Percentiles rank a stretch among this genome's conserved stretches.
phyloP scores from a whole-genome alignment of 495 filamentous ascomycete genomes.

The Hyaloscypha bicolor region DNA sequence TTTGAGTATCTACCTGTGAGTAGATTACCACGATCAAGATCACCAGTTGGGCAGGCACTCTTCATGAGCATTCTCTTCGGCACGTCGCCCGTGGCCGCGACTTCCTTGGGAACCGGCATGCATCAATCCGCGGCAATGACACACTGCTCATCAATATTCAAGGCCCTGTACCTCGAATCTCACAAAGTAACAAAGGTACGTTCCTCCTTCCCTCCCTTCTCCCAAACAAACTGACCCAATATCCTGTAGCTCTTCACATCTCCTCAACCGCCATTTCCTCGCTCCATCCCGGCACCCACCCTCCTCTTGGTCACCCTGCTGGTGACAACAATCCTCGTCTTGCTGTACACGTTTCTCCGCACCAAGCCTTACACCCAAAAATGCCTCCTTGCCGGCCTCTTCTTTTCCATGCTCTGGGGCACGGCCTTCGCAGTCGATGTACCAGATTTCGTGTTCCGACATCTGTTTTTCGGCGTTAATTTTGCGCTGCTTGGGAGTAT shows the following conservation, averaged over 20 bases:
- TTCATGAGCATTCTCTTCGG: background rate
- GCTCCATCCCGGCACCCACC: background rate
- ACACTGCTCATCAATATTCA: background rate
- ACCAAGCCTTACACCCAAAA: background rate
- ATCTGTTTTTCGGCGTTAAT: background rate
- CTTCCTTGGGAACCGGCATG: too few relatives aligned
- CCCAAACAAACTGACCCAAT: background rate
- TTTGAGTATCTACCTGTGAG: too few relatives aligned
- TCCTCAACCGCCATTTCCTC: background rate
- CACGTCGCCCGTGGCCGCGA: background rate
- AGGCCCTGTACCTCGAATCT: background rate
- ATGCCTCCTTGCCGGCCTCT: background rate
- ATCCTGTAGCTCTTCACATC: background rate
- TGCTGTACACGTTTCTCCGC: background rate
- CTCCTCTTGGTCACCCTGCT: background rate
- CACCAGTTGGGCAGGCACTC: background rate
- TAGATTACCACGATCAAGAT: too few relatives aligned
- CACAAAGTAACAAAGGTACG: background rate
- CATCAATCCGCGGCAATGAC: background rate
- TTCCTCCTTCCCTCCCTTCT: background rate
- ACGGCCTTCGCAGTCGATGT: background rate
- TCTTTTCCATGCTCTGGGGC: background rate
- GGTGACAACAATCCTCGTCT: background rate
- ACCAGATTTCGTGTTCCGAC: background rate
- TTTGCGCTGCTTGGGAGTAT: too few relatives aligned